Evolutionary conservation across 2,329 filamentous ascomycete genomes (phyloP).

Genomic region (Immersiporthe knoxdaviesiana): DNA sequence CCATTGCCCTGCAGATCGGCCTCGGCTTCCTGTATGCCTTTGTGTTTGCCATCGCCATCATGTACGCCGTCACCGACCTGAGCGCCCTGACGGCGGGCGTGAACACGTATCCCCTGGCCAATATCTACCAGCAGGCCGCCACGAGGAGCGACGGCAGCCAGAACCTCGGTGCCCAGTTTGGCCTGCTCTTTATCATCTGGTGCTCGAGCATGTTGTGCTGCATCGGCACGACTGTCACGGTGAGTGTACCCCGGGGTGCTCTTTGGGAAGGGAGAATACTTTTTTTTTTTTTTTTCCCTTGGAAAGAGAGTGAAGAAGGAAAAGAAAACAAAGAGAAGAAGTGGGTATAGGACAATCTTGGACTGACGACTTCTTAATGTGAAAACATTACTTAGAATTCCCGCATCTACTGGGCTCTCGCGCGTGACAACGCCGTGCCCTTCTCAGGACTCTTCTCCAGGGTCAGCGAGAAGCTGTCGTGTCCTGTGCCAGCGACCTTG

Average conservation of each 20-base stretch:
- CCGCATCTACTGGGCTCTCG: conserved; percentile 54
- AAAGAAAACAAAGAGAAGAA: neutral
- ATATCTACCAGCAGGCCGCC: conserved; percentile 64
- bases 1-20: conserved; percentile 53
- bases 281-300: too few relatives aligned
- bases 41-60: conserved; percentile 51
- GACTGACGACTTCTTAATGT: neutral
- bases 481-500: conserved; percentile 62
- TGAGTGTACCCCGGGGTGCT: too few relatives aligned
- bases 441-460: conserved; percentile 55
- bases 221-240: conserved; percentile 56
- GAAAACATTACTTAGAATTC: conserved; percentile 29
- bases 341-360: too few relatives aligned
- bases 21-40: conserved; percentile 53
- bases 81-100: conserved; percentile 52
- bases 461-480: conserved; percentile 58
- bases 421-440: conserved; percentile 64
- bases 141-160: conserved; percentile 45
- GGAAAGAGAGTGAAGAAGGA: too few relatives aligned
- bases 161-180: conserved; percentile 58
- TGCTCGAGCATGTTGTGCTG: conserved; percentile 53
- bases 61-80: conserved; percentile 61
- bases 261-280: too few relatives aligned
- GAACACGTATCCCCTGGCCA: conserved; percentile 63
- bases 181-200: conserved; percentile 60